These are phyloP conservation scores for Penicillium coprophilum DNA, from an alignment of 495 filamentous ascomycete genomes.

Conservation along the genomic window DNA sequence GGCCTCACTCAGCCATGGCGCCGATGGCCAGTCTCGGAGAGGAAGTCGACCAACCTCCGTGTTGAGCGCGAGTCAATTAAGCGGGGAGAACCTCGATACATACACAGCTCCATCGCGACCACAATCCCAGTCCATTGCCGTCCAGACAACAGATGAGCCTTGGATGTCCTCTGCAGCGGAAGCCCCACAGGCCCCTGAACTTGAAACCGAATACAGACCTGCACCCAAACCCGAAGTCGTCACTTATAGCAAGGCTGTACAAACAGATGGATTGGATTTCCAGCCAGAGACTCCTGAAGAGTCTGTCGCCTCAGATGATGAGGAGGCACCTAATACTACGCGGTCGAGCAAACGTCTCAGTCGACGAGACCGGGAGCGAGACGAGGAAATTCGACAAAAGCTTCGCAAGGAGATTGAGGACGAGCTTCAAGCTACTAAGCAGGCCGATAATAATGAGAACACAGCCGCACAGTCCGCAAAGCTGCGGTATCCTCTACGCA, in stretches of 20 bases:
- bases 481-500: conserved; percentile 73
- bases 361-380: conserved; percentile 71
- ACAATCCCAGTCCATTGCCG: conserved; percentile 52
- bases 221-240: conserved; percentile 74
- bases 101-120: conserved; percentile 38
- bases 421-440: conserved; percentile 70
- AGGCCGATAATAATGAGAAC: conserved; percentile 52
- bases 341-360: conserved; percentile 63
- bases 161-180: conserved; percentile 70
- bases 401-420: conserved; percentile 89
- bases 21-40: conserved; percentile 61
- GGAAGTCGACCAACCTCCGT: conserved; percentile 84
- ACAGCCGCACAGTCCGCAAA: conserved; percentile 44
- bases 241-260: conserved; percentile 94
- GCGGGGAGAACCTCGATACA: conserved; percentile 63
- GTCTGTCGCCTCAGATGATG: conserved; percentile 67
- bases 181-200: conserved; percentile 68
- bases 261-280: conserved; percentile 59
- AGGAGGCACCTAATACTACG: conserved; percentile 51
- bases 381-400: conserved; percentile 84
- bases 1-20: conserved; percentile 65
- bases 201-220: conserved; percentile 69
- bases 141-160: conserved; percentile 68
- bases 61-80: conserved; percentile 70
- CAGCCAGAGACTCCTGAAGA: conserved; percentile 46